Percentiles rank a stretch among this genome's conserved stretches.
These are phyloP conservation scores for Xylaria sp. DNA, from an alignment of 2,329 filamentous ascomycete species.

Conservation along the genomic window DNA sequence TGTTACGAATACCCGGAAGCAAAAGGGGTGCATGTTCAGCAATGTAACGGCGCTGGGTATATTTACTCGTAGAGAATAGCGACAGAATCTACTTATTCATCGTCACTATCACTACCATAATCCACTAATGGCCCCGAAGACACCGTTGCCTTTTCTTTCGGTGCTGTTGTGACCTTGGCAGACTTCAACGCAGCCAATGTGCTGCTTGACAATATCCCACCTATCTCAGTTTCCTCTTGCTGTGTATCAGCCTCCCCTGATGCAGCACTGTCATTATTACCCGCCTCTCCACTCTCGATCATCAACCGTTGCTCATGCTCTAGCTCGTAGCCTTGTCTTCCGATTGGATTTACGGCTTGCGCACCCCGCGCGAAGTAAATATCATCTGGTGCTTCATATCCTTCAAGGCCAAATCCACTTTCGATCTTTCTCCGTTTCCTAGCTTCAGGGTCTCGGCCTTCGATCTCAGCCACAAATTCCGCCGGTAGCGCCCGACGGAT, in stretches of 20 bases:
- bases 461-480: constrained; percentile 92
- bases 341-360: constrained; percentile 70
- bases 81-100: constrained; percentile 42
- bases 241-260: constrained; percentile 55
- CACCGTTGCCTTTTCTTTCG: constrained; percentile 64
- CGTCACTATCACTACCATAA: constrained; percentile 92
- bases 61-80: constrained; percentile 15
- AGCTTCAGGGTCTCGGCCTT: constrained; percentile 88
- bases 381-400: constrained; percentile 93
- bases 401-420: constrained; percentile 86
- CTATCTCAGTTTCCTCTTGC: constrained; percentile 52
- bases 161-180: constrained; percentile 64
- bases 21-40: constrained; percentile 3
- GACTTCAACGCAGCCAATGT: constrained; percentile 82
- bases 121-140: constrained; percentile 80
- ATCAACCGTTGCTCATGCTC: constrained; percentile 71
- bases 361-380: constrained; percentile 89
- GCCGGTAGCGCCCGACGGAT: constrained; percentile 88
- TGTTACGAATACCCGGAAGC: neutral
- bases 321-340: constrained; percentile 69
- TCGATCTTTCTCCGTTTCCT: constrained; percentile 90
- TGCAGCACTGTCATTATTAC: constrained; percentile 55
- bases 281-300: constrained; percentile 66
- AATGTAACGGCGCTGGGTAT: constrained; percentile 16
- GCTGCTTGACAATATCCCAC: constrained; percentile 82